Evolutionary conservation across 495 filamentous ascomycete genomes (phyloP).

Genomic region (Platismatia glauca): DNA sequence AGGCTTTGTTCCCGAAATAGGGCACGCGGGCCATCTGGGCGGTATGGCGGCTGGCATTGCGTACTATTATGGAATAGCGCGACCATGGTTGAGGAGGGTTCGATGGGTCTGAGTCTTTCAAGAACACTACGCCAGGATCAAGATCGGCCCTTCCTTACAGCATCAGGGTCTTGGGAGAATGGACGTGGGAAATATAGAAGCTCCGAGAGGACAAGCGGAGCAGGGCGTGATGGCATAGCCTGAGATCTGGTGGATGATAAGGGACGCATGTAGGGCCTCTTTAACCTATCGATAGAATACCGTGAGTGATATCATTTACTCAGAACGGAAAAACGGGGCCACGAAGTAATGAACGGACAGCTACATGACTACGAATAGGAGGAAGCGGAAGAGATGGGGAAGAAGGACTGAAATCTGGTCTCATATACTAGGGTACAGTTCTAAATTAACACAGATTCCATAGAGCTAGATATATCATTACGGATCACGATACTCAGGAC

Average conservation of each 20-base stretch:
- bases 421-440: not conserved
- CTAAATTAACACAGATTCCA: not conserved
- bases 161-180: not conserved
- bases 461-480: not conserved
- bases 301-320: not conserved
- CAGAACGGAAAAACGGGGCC: not conserved
- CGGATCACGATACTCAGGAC: not conserved
- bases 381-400: not conserved
- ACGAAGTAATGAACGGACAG: not conserved
- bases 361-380: not conserved
- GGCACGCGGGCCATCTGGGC: conserved; percentile 18
- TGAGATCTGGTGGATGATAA: too few species aligned
- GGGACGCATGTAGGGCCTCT: not conserved
- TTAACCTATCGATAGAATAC: not conserved
- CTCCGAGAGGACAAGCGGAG: not conserved
- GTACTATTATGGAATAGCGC: not conserved
- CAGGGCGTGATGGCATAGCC: too few species aligned
- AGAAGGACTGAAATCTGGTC: not conserved
- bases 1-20: not conserved
- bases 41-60: conserved; percentile 10
- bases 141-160: not conserved
- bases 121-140: not conserved
- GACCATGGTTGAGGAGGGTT: not conserved
- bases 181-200: not conserved
- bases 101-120: not conserved